A percentile compares a stretch with the other conserved stretches of the same genome.
Conservation (phyloP, 345 rosid genomes). For the Heritiera fomes region DNA sequence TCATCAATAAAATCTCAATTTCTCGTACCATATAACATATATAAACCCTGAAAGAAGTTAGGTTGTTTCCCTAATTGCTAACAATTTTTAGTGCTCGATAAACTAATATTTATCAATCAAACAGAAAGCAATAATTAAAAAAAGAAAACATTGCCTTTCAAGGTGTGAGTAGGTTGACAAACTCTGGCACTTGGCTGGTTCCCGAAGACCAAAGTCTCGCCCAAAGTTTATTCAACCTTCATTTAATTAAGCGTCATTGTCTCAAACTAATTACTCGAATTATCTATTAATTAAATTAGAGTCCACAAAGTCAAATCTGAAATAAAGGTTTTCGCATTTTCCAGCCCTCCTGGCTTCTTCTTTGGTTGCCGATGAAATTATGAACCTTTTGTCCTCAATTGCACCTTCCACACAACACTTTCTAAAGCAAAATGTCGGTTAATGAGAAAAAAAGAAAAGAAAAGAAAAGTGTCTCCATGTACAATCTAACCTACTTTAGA, state of each 20-base stretch:
- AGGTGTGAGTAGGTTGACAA: neutral
- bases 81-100: neutral
- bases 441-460: neutral
- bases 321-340: neutral
- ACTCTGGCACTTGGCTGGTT: neutral
- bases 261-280: slow-evolving; percentile 1
- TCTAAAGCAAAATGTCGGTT: slow-evolving; percentile 15
- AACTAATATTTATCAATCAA: neutral
- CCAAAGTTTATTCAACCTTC: neutral
- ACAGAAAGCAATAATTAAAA: too few species aligned
- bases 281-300: neutral
- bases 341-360: too few species aligned
- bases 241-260: neutral
- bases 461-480: too few species aligned
- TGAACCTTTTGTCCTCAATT: slow-evolving; percentile 16
- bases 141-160: too few species aligned
- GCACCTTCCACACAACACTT: neutral
- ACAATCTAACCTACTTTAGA: neutral
- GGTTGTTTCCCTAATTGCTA: neutral
- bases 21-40: too few species aligned
- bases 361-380: too few species aligned
- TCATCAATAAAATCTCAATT: too few species aligned
- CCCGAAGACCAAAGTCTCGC: neutral
- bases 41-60: too few species aligned
- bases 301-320: neutral